phyloP scores from a whole-genome alignment of 2,329 filamentous ascomycete species.

The Monilinia fructigena region DNA sequence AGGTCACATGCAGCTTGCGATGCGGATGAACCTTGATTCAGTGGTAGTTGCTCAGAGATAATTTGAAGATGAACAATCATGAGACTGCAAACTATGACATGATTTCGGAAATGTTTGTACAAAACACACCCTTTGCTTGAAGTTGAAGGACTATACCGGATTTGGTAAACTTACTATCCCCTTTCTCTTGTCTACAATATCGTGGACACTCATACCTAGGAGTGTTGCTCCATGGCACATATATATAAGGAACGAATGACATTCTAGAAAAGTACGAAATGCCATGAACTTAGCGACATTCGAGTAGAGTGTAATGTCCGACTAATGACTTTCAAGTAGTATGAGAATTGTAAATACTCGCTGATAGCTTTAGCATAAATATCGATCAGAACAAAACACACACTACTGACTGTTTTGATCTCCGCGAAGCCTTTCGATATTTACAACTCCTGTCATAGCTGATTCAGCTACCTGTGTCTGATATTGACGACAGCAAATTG shows the following conservation, averaged over 20 bases:
- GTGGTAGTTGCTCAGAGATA: background rate
- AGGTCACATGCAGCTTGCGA: background rate
- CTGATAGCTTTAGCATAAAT: background rate
- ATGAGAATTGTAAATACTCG: background rate
- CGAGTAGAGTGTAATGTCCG: background rate
- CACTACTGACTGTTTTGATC: background rate
- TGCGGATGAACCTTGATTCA: background rate
- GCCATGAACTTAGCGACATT: background rate
- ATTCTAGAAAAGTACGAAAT: no score
- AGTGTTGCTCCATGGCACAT: background rate
- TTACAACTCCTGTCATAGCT: background rate
- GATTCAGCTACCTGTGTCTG: background rate
- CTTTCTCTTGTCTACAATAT: background rate
- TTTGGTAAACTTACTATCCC: background rate
- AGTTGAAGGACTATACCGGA: background rate
- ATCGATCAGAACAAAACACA: no score
- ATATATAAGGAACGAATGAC: no score
- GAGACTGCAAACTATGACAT: background rate
- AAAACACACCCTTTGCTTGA: background rate
- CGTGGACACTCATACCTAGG: background rate
- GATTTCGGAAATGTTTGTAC: background rate
- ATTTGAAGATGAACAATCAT: background rate
- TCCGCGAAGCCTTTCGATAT: rapidly evolving
- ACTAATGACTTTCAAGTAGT: background rate
- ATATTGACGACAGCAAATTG: background rate